Evolutionary conservation across 2,329 filamentous ascomycete genomes (phyloP), one percentile per base, ranked within the genome.

Genomic region (Colletotrichum sp.): DNA sequence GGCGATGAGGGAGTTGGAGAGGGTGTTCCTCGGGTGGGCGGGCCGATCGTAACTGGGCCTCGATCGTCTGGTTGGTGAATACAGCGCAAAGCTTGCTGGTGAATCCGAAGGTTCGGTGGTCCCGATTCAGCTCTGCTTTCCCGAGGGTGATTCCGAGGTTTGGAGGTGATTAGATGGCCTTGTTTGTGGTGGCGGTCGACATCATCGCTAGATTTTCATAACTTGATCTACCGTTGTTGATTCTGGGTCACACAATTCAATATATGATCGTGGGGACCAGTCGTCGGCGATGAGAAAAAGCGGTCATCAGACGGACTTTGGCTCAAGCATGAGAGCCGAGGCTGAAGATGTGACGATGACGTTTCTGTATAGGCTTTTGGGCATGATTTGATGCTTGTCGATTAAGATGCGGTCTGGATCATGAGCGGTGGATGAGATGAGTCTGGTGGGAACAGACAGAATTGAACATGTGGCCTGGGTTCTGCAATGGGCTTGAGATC

Each of bases 321-420:
- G 3, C 43, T 48, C 43, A 12, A 7, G 5, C 1, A 21, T 1
- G 43, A 48, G n/a, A 13, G 28, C 43, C 43, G 43, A 48, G n/a
- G 43, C 43, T 48, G 0, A 1, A 7, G 6, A n/a, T 48, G 10
- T 48, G 43, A 48, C 6, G 10, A 48, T 48, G 43, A 48, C n/a
- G 43, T 48, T 21, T 48, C 10, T 48, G 0, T 6, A 21, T 0
- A 48, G 43, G 7, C 18, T 21, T 48, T 1, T 21, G 1, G 18
- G 18, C 0, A n/a, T n/a, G 38, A 1, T 9, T 12, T 4, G 18
- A 4, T 48, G 18, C 3, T 48, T 3, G 8, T 4, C 9, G 4
- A 7, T n/a, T 3, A 21, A 48, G 38, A 0, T 9, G 38, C 9
- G 38, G 18, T 12, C 9, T 21, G 10, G 9, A 12, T n/a, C 12